A percentile compares a stretch with the other conserved stretches of the same genome.
Evolutionary conservation across 2,329 filamentous ascomycete genomes (phyloP).

Genomic region (Colletotrichum tamarilloi): DNA sequence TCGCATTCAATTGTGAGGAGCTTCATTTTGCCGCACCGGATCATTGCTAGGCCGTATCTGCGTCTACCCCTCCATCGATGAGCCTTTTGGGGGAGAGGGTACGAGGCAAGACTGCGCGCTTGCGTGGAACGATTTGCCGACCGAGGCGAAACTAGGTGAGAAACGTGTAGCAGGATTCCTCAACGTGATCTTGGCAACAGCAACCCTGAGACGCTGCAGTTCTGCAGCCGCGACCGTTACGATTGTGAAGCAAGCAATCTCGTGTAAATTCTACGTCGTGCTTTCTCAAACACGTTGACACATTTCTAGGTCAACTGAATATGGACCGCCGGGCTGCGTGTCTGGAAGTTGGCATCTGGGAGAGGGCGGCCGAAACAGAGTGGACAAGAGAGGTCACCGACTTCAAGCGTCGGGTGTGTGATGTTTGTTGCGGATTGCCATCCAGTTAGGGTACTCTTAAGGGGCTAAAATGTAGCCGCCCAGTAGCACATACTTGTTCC

Average conservation of each 20-base stretch:
- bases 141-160: neutral
- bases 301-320: neutral
- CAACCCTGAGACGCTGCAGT: neutral
- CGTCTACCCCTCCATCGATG: neutral
- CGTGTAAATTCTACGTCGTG: neutral
- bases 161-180: neutral
- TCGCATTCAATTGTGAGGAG: neutral
- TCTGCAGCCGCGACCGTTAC: too few species aligned
- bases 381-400: neutral
- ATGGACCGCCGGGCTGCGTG: neutral
- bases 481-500: conserved; percentile 1
- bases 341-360: neutral
- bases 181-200: neutral
- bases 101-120: neutral
- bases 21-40: neutral
- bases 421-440: conserved; percentile 5
- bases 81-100: neutral
- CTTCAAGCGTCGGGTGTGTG: conserved; percentile 1
- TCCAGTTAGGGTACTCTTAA: neutral
- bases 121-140: neutral
- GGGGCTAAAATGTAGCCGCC: neutral
- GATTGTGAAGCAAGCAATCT: neutral
- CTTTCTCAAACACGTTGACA: neutral
- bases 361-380: neutral
- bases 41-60: neutral